phyloP scores from a whole-genome alignment of 1,139 yeast genomes.

The Torulaspora pretoriensis region DNA sequence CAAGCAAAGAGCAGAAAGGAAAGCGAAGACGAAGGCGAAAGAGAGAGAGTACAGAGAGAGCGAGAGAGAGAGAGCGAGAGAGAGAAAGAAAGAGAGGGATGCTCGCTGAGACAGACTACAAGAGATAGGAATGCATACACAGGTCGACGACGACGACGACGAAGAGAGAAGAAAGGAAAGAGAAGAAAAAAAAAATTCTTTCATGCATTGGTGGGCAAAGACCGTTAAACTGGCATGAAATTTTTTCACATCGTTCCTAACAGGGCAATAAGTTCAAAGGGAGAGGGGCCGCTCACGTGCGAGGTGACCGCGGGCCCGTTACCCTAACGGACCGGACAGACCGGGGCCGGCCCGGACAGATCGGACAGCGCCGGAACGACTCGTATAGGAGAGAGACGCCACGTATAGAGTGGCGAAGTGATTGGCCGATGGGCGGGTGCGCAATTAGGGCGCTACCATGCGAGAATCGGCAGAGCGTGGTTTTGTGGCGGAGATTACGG shows the following conservation, averaged over 20 bases:
- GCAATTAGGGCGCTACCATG: no score
- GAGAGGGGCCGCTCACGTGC: neutral
- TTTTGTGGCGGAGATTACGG: no score
- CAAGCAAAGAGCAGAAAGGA: neutral
- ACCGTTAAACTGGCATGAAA: conserved; percentile 5
- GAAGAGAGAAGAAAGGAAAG: neutral
- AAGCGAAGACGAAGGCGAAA: neutral
- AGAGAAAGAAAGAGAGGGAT: neutral
- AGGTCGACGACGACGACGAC: conserved; percentile 8
- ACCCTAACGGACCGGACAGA: neutral
- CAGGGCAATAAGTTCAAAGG: neutral
- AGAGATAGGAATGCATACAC: neutral
- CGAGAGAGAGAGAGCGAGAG: no score
- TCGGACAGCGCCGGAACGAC: no score
- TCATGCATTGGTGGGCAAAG: neutral
- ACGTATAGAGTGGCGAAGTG: no score
- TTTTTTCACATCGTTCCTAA: neutral
- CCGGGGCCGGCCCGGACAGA: neutral
- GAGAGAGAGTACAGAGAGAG: neutral
- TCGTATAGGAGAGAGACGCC: no score
- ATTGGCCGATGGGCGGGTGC: no score
- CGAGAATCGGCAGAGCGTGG: no score
- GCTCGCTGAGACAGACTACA: neutral
- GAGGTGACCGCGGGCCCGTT: neutral
- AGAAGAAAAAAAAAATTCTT: neutral